These are phyloP conservation scores for Miamiensis avidus DNA, from an alignment of 169 alveolate species.

Conservation along the genomic window DNA sequence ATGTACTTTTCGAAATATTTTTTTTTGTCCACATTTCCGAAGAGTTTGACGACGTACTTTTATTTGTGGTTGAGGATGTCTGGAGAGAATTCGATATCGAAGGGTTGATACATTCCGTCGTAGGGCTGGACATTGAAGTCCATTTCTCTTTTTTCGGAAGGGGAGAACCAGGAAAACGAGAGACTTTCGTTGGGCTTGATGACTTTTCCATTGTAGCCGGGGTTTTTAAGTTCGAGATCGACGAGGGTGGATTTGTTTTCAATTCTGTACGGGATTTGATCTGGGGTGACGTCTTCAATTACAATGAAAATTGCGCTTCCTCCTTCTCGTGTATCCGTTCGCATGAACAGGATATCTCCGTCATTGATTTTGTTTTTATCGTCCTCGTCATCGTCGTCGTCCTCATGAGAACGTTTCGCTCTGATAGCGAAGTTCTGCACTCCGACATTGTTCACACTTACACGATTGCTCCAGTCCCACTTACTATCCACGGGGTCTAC, in stretches of 20 bases:
- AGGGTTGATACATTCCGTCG: background rate
- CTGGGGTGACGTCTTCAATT: background rate
- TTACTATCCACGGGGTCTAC: background rate
- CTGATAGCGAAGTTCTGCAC: no score
- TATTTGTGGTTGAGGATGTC: constrained; percentile 5
- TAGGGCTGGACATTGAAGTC: background rate
- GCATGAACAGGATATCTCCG: constrained; percentile 1
- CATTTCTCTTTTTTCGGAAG: constrained; percentile 3
- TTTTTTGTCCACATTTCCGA: constrained; percentile 1
- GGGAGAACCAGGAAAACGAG: constrained; percentile 7
- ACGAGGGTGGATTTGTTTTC: background rate
- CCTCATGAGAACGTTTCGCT: no score
- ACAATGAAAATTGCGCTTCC: constrained; percentile 9
- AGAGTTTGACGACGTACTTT: background rate
- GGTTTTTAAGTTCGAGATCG: background rate
- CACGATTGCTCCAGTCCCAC: background rate
- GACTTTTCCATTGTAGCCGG: background rate
- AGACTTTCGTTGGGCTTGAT: background rate
- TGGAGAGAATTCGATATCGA: constrained; percentile 3
- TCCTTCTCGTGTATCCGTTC: constrained; percentile 19
- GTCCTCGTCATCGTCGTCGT: no score
- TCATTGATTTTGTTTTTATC: background rate
- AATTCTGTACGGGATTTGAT: constrained; percentile 16
- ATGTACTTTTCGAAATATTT: background rate
- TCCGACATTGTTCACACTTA: background rate